Evolutionary conservation across 2,329 filamentous ascomycete genomes (phyloP), one percentile per base, ranked within the genome.

Genomic region (Diaporthe ilicicola): DNA sequence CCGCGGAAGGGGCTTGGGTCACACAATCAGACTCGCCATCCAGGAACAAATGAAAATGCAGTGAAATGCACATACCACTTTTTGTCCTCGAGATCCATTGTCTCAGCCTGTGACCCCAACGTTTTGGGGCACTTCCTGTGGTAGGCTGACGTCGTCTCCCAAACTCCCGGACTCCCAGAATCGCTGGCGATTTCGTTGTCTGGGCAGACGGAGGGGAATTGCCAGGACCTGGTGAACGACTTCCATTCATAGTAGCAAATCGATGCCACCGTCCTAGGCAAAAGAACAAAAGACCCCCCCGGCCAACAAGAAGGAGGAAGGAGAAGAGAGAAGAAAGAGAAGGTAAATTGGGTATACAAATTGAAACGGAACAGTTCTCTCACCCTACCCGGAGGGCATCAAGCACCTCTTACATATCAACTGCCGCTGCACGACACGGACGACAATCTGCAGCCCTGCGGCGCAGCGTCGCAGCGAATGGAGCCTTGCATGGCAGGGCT

Each of bases 391-490:
- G n/a, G 32, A 68, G 37, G 42, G 32, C n/a, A 59, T 46, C 65
- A 50, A 37, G 42, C 29, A 37, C 22, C 24, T n/a, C 32, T 67
- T 56, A 59, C 53, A 50, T 34, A 59, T 27, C 29, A 37, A 48
- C 22, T 56, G 53, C 53, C 51, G 39, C 39, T 67, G 65, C 42
- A 56, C 53, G n/a, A 37, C n/a, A 22, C 22, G 51, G 29, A n/a
- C 12, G 29, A 29, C 29, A 24, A 24, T 4, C 29, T 67, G 65
- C 65, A 67, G 65, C 65, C 53, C 65, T 39, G n/a, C 53, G 65
- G 65, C 42, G 42, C 53, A 59, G 65, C 34, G n/a, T 67, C 22
- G n/a, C 42, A 56, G 42, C 50, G 51, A 24, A 34, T 48, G 51
- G 6, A 19, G 24, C 39, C 22, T 27, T 39, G 65, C 42, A 59